Conservation (phyloP, 2,329 filamentous ascomycete genomes). For the Diaporthe destruens region DNA sequence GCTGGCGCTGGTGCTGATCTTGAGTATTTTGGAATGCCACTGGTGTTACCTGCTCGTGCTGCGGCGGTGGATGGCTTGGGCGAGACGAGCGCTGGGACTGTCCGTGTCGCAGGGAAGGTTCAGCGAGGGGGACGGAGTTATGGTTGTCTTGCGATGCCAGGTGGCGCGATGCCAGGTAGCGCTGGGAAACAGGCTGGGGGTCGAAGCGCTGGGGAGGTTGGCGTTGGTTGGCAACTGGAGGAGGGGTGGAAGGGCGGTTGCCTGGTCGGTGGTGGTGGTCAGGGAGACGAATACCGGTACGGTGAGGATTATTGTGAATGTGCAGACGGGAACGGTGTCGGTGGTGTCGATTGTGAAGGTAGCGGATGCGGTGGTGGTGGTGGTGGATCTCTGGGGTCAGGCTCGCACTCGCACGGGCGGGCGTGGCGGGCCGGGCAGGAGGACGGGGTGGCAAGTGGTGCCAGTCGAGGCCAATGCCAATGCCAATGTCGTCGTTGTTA, state of each 20-base stretch:
- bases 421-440: slow-evolving; percentile 7
- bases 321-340: too few species aligned
- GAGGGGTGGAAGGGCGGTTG: not conserved
- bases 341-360: not conserved
- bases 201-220: not conserved
- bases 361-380: slow-evolving; percentile 32
- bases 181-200: not conserved
- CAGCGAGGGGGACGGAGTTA: not conserved
- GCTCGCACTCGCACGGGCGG: slow-evolving; percentile 36
- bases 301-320: not conserved
- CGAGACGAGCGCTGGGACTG: slow-evolving; percentile 1
- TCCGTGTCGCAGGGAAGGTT: not conserved
- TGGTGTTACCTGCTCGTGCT: not conserved
- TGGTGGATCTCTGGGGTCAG: slow-evolving; percentile 38
- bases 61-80: not conserved
- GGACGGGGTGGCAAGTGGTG: slow-evolving; percentile 34
- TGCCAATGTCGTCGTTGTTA: not conserved
- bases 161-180: not conserved
- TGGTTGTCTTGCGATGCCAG: not conserved
- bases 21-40: not conserved
- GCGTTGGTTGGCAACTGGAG: not conserved
- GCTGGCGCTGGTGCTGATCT: not conserved
- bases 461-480: not conserved
- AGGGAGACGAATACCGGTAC: too few species aligned
- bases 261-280: not conserved